Percentiles rank a stretch among this genome's conserved stretches.
These are phyloP conservation scores for Pleoardoris graminearum DNA, from an alignment of 2,329 filamentous ascomycete genomes.

Conservation along the genomic window DNA sequence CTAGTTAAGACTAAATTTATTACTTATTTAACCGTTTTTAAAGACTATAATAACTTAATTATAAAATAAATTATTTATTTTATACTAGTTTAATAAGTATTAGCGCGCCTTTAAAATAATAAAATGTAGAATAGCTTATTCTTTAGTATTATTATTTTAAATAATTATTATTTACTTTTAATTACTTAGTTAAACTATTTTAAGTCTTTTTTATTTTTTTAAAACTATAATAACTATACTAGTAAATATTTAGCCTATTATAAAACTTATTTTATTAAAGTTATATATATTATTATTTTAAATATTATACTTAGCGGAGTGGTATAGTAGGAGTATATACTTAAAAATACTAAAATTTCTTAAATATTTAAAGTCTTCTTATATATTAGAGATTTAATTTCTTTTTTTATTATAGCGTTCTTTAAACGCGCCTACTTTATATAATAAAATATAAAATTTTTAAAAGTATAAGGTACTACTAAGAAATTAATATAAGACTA, in stretches of 20 bases:
- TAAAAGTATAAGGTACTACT: no score
- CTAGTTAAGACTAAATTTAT: conserved; percentile 9
- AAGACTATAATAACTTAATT: conserved; percentile 6
- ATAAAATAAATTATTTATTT: conserved; percentile 1
- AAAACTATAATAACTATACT: conserved; percentile 3
- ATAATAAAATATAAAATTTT: no score
- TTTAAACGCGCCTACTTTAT: no score
- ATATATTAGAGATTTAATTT: no score
- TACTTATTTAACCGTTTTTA: conserved; percentile 13
- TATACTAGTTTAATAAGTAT: conserved; percentile 3
- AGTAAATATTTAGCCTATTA: background rate
- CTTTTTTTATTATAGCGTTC: no score
- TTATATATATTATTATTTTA: background rate
- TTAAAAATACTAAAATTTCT: no score
- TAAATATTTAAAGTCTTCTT: no score
- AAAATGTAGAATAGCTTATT: conserved; percentile 8
- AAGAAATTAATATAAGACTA: no score
- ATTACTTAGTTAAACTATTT: background rate
- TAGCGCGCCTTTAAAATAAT: conserved; percentile 5
- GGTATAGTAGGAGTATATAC: no score
- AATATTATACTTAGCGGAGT: no score
- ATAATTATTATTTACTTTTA: conserved; percentile 8
- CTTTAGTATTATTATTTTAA: conserved; percentile 3
- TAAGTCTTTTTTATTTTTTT: background rate
- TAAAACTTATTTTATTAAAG: conserved; percentile 9